Evolutionary conservation across 208 protist genomes (phyloP), one percentile per base, ranked within the genome.

Genomic region (Acanthamoeba royreba): DNA sequence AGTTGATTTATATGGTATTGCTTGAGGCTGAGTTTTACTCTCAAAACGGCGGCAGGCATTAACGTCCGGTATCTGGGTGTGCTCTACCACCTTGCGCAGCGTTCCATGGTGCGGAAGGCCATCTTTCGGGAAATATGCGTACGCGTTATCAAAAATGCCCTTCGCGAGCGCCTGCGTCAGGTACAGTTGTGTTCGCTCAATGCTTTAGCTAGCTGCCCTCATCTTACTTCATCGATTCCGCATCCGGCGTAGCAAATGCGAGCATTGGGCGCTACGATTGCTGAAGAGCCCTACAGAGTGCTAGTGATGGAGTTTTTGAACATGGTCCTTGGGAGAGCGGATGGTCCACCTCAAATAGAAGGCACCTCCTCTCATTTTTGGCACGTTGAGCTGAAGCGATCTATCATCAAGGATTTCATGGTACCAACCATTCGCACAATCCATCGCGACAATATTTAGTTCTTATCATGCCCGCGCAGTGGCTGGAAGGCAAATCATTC

Each of bases 51-150:
- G 25, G 25, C 13, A 55, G 87, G 87, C 87, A 92, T 92, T 61
- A 92, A 92, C 61, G 87, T 92, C 7, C 87, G 87, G 7, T 92
- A 92, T 77, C 61, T 92, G 38, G 52, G 58, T 45, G 52, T 89
- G 81, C 81, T 89, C 33, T 89, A 89, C 31, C 45, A 89, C 81
- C 49, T 66, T 22, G 52, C 49, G 33, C 42, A 66, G 81, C 45
- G 52, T 52, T 58, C 81, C 81, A 7, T 45, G 49, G 49, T 89
- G 52, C 22, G 31, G 4, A 58, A 89, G 31, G 52, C 52, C 49
- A 58, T 89, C 81, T 66, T 89, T 52, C 25, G 81, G 17, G 81
- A 89, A 11, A 58, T 89, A 13, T 58, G 49, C 49, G 81, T 45
- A 1, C 81, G 81, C 33, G 81, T 89, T 3, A 89, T 89, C 81